These are phyloP conservation scores for Penicillium paneum DNA, from an alignment of 2,329 filamentous ascomycete species.

Conservation along the genomic window DNA sequence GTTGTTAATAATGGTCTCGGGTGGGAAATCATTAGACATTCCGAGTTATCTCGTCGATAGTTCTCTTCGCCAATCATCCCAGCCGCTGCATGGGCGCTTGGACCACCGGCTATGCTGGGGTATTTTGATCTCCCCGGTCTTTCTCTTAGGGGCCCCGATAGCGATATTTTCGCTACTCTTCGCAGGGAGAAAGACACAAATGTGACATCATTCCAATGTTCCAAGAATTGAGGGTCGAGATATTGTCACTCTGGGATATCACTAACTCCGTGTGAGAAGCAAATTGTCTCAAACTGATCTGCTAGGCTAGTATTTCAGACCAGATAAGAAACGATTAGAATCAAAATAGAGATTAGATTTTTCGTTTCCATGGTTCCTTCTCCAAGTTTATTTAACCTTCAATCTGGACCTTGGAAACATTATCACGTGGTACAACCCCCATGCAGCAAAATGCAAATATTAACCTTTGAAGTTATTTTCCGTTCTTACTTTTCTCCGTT, in stretches of 20 bases:
- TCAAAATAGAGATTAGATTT: neutral
- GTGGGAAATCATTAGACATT: conserved; percentile 2
- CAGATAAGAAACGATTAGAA: neutral
- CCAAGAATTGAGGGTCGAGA: conserved; percentile 4
- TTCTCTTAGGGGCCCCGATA: conserved; percentile 10
- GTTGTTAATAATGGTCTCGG: conserved; percentile 10
- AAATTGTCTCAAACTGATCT: neutral
- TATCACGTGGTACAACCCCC: conserved; percentile 18
- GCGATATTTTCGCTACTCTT: conserved; percentile 8
- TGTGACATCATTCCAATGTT: conserved; percentile 21
- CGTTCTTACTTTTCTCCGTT: neutral
- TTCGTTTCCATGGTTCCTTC: neutral
- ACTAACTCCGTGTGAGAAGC: neutral
- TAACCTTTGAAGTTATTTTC: neutral
- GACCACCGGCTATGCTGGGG: conserved; percentile 6
- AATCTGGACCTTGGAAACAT: neutral
- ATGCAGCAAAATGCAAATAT: conserved; percentile 9
- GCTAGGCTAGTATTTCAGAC: neutral
- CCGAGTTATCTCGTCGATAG: conserved; percentile 5
- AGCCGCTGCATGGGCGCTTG: conserved; percentile 10
- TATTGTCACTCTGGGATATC: neutral
- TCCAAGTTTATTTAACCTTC: neutral
- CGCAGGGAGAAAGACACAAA: neutral
- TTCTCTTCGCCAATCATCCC: conserved; percentile 14
- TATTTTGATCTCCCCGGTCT: conserved; percentile 10